Evolutionary conservation across 768 basidiomycete species (phyloP).

Genomic region (Suillus clintonianus): DNA sequence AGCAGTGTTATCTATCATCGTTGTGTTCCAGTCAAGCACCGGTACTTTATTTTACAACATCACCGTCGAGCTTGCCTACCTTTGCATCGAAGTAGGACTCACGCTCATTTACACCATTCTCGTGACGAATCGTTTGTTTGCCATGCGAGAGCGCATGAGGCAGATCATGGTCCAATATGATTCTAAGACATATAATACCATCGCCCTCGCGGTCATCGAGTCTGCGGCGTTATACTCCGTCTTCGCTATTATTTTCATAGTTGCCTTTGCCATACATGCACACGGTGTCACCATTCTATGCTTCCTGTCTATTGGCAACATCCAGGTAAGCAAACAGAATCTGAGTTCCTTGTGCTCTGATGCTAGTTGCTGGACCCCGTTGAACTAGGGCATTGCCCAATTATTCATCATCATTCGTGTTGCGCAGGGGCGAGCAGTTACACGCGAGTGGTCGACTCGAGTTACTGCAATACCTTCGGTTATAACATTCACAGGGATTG

Average conservation of each 20-base stretch:
- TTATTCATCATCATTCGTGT: too few species aligned
- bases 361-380: too few species aligned
- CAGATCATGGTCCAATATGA: conserved; percentile 15
- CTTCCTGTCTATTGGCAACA: neutral
- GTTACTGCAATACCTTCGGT: too few species aligned
- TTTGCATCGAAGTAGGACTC: conserved; percentile 29
- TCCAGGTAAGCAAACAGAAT: neutral
- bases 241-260: conserved; percentile 33
- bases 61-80: conserved; percentile 26
- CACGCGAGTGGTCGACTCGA: too few species aligned
- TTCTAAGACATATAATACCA: conserved; percentile 23
- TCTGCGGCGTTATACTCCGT: conserved; percentile 32
- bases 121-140: conserved; percentile 29
- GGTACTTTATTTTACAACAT: conserved; percentile 24
- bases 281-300: neutral
- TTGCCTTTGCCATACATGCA: conserved; percentile 24
- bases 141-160: conserved; percentile 17
- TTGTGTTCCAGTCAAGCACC: conserved; percentile 13
- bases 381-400: too few species aligned
- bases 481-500: too few species aligned
- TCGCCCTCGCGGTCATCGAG: conserved; percentile 37
- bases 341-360: neutral
- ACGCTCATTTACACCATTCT: conserved; percentile 34
- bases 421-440: too few species aligned
- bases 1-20: conserved; percentile 17